Percentiles rank a stretch among this genome's conserved stretches.
These are phyloP conservation scores for Lentinula guzmanii DNA, from an alignment of 768 basidiomycete genomes.

Conservation along the genomic window DNA sequence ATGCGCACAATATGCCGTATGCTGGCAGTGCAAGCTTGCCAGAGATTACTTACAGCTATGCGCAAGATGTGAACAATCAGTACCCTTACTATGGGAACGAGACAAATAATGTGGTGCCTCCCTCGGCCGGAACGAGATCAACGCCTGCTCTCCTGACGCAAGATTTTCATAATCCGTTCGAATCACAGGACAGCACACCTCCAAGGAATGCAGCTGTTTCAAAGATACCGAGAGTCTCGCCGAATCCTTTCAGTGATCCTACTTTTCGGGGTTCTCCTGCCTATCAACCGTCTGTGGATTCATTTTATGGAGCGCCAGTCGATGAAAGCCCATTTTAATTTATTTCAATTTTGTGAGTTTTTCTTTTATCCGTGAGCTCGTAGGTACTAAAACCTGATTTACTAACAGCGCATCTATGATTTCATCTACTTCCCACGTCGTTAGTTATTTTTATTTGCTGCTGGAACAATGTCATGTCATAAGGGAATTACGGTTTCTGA, in stretches of 20 bases:
- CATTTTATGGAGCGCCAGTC: constrained; percentile 4
- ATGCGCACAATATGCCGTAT: neutral
- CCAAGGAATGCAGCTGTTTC: neutral
- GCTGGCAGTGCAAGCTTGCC: constrained; percentile 1
- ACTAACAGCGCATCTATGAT: neutral
- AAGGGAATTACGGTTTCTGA: neutral
- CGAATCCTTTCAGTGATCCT: neutral
- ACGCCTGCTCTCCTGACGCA: neutral
- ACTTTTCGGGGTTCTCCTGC: neutral
- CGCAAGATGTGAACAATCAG: constrained; percentile 6
- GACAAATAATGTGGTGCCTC: neutral
- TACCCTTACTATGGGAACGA: constrained; percentile 4
- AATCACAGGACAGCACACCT: neutral
- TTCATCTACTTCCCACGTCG: neutral
- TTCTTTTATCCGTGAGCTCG: neutral
- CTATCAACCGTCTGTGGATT: constrained; percentile 5
- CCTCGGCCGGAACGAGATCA: neutral
- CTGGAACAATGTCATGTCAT: neutral
- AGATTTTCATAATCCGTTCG: neutral
- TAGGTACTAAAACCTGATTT: neutral
- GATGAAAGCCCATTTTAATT: neutral
- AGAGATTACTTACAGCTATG: constrained; percentile 4
- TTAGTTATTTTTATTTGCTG: neutral
- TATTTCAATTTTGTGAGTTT: neutral
- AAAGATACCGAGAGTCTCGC: too few species aligned